Conservation (phyloP, 2,329 filamentous ascomycete species). For the Trichoderma sp. region DNA sequence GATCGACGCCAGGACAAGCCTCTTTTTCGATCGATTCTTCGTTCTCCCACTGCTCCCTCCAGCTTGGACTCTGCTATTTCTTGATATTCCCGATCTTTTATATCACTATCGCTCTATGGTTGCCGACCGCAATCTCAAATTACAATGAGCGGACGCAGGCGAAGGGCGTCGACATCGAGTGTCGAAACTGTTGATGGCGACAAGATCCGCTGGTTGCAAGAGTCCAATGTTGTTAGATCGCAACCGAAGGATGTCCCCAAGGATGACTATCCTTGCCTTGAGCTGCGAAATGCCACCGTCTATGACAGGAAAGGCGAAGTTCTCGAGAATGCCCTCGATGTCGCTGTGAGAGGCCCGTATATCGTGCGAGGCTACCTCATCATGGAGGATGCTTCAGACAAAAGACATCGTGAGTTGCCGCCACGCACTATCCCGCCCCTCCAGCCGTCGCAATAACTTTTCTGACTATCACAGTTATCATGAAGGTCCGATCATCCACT, state of each 20-base stretch:
- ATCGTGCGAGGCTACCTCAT: constrained; percentile 63
- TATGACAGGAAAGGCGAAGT: constrained; percentile 56
- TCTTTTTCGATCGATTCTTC: not conserved
- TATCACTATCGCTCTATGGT: not conserved
- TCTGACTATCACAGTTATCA: constrained; percentile 40
- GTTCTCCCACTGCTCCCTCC: not conserved
- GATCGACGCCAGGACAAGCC: not conserved
- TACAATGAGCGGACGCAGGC: constrained; percentile 37
- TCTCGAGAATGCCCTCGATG: constrained; percentile 64
- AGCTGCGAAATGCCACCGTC: constrained; percentile 64
- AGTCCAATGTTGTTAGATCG: constrained; percentile 42
- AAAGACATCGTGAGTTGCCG: constrained; percentile 42
- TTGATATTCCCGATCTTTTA: not conserved
- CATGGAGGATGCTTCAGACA: constrained; percentile 50
- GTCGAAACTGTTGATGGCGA: constrained; percentile 48
- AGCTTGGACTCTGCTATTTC: not conserved
- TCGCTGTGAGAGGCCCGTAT: constrained; percentile 63
- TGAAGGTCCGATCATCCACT: constrained; percentile 38
- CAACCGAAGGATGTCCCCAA: constrained; percentile 38
- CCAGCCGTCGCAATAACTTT: not conserved
- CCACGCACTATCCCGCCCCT: not conserved
- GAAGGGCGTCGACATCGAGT: constrained; percentile 51
- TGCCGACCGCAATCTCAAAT: not conserved
- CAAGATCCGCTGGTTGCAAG: constrained; percentile 42
- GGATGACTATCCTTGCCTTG: constrained; percentile 64